These are phyloP conservation scores for Tuber umbilicatum DNA, from an alignment of 495 filamentous ascomycete genomes.

Conservation along the genomic window DNA sequence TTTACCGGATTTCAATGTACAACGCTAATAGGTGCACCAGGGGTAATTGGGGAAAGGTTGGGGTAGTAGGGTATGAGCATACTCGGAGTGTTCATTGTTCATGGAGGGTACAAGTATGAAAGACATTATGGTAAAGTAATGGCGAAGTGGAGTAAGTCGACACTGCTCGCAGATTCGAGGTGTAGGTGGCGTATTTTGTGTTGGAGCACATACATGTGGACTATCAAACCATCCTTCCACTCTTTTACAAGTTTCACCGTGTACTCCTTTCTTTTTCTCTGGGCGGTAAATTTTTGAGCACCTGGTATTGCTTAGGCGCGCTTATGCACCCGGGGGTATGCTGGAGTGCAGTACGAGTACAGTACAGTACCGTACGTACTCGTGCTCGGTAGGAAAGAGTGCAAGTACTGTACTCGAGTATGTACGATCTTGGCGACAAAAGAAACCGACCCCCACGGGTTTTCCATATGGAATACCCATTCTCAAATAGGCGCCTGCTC, in stretches of 20 bases:
- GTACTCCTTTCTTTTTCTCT: background rate
- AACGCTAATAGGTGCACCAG: slow-evolving; percentile 32
- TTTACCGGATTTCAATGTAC: slow-evolving; percentile 17
- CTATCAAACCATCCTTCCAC: background rate
- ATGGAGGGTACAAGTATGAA: background rate
- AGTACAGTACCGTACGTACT: no score
- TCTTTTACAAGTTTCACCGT: background rate
- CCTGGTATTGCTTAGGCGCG: background rate
- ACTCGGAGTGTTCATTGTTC: background rate
- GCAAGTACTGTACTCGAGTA: no score
- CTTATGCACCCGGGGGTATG: background rate
- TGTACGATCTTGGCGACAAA: no score
- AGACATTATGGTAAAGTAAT: background rate
- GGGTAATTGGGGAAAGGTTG: background rate
- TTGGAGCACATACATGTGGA: background rate
- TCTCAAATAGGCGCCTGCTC: no score
- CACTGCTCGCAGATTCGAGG: background rate
- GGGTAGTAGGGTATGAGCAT: background rate
- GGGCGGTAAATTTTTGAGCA: background rate
- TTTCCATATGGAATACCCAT: no score
- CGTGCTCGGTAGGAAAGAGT: background rate
- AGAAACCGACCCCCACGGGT: no score
- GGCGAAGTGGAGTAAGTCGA: background rate
- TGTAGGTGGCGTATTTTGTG: background rate
- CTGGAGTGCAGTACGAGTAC: no score